A percentile compares a stretch with the other conserved stretches of the same genome.
Conservation (phyloP, 2,329 filamentous ascomycete genomes). For the Trichoderma endophyticum region DNA sequence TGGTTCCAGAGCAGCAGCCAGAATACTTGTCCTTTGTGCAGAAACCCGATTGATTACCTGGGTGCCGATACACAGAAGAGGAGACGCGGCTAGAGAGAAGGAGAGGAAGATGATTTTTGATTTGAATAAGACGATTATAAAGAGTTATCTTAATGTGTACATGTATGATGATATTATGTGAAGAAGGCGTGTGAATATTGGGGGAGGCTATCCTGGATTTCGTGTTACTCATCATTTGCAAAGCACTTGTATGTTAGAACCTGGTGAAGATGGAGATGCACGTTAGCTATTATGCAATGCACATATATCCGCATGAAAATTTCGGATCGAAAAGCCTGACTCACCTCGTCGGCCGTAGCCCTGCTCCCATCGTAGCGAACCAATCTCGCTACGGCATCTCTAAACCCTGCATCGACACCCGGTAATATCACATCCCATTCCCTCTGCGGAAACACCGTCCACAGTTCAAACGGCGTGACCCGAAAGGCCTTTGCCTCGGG, state of each 20-base stretch:
- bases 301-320: background rate
- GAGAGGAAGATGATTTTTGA: background rate
- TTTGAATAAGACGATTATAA: background rate
- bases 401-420: conserved; percentile 53
- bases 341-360: conserved; percentile 56
- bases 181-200: background rate
- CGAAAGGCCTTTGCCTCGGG: conserved; percentile 68
- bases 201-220: background rate
- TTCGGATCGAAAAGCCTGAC: conserved; percentile 6
- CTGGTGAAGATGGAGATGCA: conserved; percentile 14
- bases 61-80: conserved; percentile 41
- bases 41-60: conserved; percentile 74
- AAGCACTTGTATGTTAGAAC: conserved; percentile 25
- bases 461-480: conserved; percentile 86
- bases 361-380: conserved; percentile 71
- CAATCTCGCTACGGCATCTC: conserved; percentile 63
- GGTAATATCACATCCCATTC: conserved; percentile 70
- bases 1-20: conserved; percentile 96
- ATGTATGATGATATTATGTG: background rate
- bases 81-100: conserved; percentile 27
- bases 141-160: conserved; percentile 5
- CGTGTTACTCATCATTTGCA: background rate
- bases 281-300: background rate
- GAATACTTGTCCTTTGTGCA: conserved; percentile 87
- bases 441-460: conserved; percentile 66